Conservation (phyloP, 1,139 yeast genomes). For the Lodderomyces jiufengensis region DNA sequence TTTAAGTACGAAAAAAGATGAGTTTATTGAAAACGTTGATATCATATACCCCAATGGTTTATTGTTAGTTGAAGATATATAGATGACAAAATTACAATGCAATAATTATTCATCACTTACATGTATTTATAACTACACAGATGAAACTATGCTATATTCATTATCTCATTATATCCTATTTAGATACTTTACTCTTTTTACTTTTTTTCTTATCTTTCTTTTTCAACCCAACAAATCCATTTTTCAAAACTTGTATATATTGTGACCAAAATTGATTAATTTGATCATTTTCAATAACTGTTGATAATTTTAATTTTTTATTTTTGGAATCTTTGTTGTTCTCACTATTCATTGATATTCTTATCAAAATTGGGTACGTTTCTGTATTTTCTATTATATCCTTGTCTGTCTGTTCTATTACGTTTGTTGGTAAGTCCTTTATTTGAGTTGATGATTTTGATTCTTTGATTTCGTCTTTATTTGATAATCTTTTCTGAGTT, state of each 20-base stretch:
- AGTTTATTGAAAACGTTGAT: slow-evolving; percentile 26
- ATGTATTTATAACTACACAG: too few species aligned
- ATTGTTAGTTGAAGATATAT: slow-evolving; percentile 33
- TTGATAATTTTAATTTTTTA: slow-evolving; percentile 54
- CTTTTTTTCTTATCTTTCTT: slow-evolving; percentile 52
- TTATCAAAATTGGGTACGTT: slow-evolving; percentile 48
- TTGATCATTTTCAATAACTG: slow-evolving; percentile 55
- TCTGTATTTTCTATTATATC: slow-evolving; percentile 14
- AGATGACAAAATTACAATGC: too few species aligned
- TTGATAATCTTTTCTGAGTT: slow-evolving; percentile 38
- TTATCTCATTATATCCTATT: neutral
- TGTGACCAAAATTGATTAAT: slow-evolving; percentile 68
- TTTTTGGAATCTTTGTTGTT: slow-evolving; percentile 31
- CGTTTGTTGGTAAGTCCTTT: slow-evolving; percentile 38
- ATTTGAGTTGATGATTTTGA: slow-evolving; percentile 24
- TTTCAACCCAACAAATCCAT: slow-evolving; percentile 51
- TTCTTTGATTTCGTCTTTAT: slow-evolving; percentile 35
- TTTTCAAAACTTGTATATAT: slow-evolving; percentile 60
- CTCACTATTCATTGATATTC: slow-evolving; percentile 58
- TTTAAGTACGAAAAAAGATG: slow-evolving; percentile 24
- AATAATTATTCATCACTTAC: too few species aligned
- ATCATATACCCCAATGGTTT: slow-evolving; percentile 43
- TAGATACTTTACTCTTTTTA: slow-evolving; percentile 23
- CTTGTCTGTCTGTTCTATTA: slow-evolving; percentile 15
- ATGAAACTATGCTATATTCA: too few species aligned